Conservation (phyloP, 768 basidiomycete genomes). For the Suillus ampliporus region DNA sequence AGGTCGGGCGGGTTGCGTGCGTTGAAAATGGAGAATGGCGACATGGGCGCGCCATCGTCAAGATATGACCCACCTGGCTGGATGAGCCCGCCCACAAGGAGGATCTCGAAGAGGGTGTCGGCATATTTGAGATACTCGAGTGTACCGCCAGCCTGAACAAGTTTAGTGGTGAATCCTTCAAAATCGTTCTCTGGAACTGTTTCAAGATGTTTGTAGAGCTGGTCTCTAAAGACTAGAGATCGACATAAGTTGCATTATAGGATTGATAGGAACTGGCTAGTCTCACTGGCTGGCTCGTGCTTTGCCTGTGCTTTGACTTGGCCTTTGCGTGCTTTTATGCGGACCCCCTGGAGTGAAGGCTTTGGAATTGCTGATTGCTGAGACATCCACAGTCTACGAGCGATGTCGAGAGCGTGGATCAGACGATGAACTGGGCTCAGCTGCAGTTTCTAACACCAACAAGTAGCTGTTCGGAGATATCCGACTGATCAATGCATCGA, state of each 20-base stretch:
- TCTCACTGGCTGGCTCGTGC: constrained; percentile 82
- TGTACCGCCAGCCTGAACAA: constrained; percentile 89
- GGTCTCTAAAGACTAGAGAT: constrained; percentile 84
- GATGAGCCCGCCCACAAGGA: constrained; percentile 93
- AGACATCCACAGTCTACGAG: constrained; percentile 83
- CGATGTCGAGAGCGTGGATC: constrained; percentile 35
- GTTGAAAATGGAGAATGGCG: constrained; percentile 88
- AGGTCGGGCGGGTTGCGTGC: constrained; percentile 78
- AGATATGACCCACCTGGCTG: constrained; percentile 94
- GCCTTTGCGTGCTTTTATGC: constrained; percentile 92
- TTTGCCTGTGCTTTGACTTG: constrained; percentile 92
- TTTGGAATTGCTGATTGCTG: constrained; percentile 82
- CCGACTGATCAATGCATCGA: constrained; percentile 18
- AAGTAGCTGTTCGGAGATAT: constrained; percentile 27
- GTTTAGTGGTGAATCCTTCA: constrained; percentile 79
- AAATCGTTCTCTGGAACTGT: constrained; percentile 81
- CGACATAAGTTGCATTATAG: constrained; percentile 14
- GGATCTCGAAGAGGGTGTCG: constrained; percentile 93
- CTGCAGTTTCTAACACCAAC: neutral
- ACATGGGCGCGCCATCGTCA: constrained; percentile 84
- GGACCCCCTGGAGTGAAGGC: constrained; percentile 92
- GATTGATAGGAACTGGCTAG: neutral
- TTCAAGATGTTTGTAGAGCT: constrained; percentile 90
- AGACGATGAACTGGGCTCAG: constrained; percentile 6
- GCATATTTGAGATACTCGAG: constrained; percentile 98